Percentiles rank a stretch among this genome's conserved stretches.
phyloP scores from a whole-genome alignment of 129 eudicot species.

The Flaveria robusta region DNA sequence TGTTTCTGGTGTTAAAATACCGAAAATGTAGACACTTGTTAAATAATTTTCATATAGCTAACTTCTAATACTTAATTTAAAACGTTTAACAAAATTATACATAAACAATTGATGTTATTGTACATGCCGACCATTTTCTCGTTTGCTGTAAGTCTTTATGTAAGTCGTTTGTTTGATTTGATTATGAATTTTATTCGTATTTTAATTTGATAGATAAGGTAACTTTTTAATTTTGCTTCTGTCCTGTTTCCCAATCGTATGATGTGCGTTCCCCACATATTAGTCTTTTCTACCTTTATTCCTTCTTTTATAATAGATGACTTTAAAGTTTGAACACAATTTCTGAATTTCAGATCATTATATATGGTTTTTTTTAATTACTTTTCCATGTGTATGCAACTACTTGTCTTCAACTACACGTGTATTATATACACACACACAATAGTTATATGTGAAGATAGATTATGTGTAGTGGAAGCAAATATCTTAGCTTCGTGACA shows the following conservation, averaged over 20 bases:
- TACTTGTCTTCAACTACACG: constrained; percentile 63
- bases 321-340: constrained; percentile 29
- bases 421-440: constrained; percentile 27
- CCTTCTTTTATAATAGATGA: constrained; percentile 25
- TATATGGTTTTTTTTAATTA: constrained; percentile 21
- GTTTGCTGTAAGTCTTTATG: neutral
- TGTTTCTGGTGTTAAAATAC: too few relatives aligned
- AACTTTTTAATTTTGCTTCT: neutral
- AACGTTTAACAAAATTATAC: too few relatives aligned
- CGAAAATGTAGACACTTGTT: too few relatives aligned
- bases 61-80: too few relatives aligned
- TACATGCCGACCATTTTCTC: too few relatives aligned
- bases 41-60: too few relatives aligned
- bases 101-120: too few relatives aligned
- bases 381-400: constrained; percentile 31
- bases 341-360: constrained; percentile 14
- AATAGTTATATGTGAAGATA: constrained; percentile 13
- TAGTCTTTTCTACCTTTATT: constrained; percentile 32
- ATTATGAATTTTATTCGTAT: neutral
- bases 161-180: neutral
- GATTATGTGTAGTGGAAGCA: constrained; percentile 65
- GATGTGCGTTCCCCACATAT: constrained; percentile 32
- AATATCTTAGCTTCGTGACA: constrained; percentile 35
- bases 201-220: neutral
- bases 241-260: constrained; percentile 22